A percentile compares a stretch with the other conserved stretches of the same genome.
These are phyloP conservation scores for Xylaria intraflava DNA, from an alignment of 495 filamentous ascomycete genomes.

Conservation along the genomic window DNA sequence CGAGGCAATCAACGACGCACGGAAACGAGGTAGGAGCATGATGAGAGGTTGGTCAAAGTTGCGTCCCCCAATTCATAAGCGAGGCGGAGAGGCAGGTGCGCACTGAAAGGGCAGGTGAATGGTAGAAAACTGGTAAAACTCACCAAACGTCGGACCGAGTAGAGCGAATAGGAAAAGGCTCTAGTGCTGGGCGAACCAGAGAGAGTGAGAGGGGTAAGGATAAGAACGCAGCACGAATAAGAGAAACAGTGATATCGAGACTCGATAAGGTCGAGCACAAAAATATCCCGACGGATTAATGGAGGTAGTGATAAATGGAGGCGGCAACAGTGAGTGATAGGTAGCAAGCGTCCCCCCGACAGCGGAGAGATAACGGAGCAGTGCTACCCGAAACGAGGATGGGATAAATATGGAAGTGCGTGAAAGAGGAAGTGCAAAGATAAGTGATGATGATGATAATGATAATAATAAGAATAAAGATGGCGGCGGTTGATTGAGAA, in stretches of 20 bases:
- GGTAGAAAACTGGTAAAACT: background rate
- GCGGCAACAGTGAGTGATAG: background rate
- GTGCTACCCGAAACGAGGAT: background rate
- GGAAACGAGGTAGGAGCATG: background rate
- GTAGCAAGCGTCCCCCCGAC: no score
- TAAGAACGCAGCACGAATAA: background rate
- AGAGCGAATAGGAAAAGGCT: background rate
- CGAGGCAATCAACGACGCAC: background rate
- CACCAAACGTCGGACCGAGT: background rate
- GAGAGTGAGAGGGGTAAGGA: background rate
- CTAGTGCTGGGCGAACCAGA: background rate
- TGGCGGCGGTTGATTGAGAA: background rate
- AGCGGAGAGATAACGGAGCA: slow-evolving; percentile 4
- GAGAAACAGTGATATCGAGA: background rate
- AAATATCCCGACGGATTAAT: background rate
- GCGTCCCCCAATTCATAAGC: background rate
- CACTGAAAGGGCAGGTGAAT: background rate
- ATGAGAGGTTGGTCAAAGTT: background rate
- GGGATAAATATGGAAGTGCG: background rate
- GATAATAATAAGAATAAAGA: background rate
- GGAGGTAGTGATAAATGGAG: background rate
- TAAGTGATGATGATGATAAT: background rate
- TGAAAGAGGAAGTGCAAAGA: background rate
- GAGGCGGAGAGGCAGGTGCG: no score
- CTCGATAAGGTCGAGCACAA: slow-evolving; percentile 2